Percentiles rank a stretch among this genome's conserved stretches.
These are phyloP conservation scores for Lagenidium giganteum DNA, from an alignment of 352 stramenopile genomes.

Conservation along the genomic window DNA sequence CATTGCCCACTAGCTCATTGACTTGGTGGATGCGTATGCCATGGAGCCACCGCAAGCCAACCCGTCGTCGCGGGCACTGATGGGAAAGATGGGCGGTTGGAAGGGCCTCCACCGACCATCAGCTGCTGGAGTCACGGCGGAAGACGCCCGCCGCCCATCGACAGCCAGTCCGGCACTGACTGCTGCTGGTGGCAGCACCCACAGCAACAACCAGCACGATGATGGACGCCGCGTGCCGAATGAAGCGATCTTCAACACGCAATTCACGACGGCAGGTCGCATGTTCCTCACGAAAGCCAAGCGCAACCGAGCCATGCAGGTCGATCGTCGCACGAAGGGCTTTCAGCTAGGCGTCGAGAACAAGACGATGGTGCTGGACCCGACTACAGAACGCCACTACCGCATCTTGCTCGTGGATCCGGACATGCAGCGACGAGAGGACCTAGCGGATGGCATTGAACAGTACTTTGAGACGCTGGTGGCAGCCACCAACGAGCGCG, in stretches of 20 bases:
- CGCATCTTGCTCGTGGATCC: slow-evolving; percentile 44
- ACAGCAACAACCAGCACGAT: slow-evolving; percentile 7
- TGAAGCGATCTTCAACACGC: slow-evolving; percentile 63
- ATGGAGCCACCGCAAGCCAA: too few species aligned
- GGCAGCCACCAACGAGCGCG: slow-evolving; percentile 35
- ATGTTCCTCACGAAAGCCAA: slow-evolving; percentile 48
- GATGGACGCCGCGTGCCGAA: slow-evolving; percentile 23
- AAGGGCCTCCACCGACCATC: too few species aligned
- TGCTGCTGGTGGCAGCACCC: background rate
- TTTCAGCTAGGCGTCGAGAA: slow-evolving; percentile 37
- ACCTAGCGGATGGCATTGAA: slow-evolving; percentile 41
- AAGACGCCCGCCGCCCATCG: too few species aligned
- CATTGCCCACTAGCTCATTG: too few species aligned
- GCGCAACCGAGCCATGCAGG: slow-evolving; percentile 57
- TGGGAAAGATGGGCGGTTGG: too few species aligned
- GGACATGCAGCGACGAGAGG: slow-evolving; percentile 41
- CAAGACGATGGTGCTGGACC: slow-evolving; percentile 31
- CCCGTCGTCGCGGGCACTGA: too few species aligned
- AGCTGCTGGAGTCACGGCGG: too few species aligned
- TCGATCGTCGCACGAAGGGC: slow-evolving; percentile 38
- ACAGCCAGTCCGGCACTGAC: background rate
- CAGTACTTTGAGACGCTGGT: slow-evolving; percentile 49
- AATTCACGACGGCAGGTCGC: slow-evolving; percentile 45
- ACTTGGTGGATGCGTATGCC: too few species aligned
- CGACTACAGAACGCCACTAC: slow-evolving; percentile 41